Evolutionary conservation across 208 protist genomes (phyloP).

Genomic region (Leishmania amazonensis): DNA sequence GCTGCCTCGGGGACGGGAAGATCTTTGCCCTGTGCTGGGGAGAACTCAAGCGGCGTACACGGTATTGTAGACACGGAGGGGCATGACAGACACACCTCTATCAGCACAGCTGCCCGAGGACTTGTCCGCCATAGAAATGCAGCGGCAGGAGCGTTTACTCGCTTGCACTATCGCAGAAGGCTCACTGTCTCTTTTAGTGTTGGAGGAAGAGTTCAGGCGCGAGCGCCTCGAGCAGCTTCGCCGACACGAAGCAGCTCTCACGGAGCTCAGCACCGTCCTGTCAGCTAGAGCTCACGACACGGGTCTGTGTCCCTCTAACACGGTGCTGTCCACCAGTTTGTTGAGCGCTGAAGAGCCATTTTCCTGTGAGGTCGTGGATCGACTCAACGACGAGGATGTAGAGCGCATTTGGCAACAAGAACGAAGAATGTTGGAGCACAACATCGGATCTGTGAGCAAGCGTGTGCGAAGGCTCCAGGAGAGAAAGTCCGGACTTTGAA

Average conservation of each 20-base stretch:
- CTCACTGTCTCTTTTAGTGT: slow-evolving; percentile 6
- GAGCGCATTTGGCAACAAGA: slow-evolving; percentile 28
- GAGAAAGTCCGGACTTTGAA: not conserved
- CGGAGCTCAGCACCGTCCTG: slow-evolving; percentile 9
- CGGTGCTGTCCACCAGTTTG: not conserved
- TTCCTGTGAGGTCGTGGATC: slow-evolving; percentile 14
- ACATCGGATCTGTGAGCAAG: slow-evolving; percentile 4
- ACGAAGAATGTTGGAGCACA: slow-evolving; percentile 8
- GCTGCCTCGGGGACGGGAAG: not conserved
- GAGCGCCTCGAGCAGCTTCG: slow-evolving; percentile 29
- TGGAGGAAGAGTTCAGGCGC: slow-evolving; percentile 19
- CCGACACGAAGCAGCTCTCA: slow-evolving; percentile 18
- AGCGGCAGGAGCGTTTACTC: slow-evolving; percentile 19
- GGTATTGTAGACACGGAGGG: not conserved
- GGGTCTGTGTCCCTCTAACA: not conserved
- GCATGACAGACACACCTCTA: not conserved
- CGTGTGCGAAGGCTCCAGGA: slow-evolving; percentile 15
- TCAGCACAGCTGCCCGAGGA: not conserved
- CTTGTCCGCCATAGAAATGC: slow-evolving; percentile 3
- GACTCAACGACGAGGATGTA: slow-evolving; percentile 23
- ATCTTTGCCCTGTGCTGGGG: not conserved
- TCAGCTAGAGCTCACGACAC: not conserved
- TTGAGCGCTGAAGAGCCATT: slow-evolving; percentile 4
- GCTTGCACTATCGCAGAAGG: slow-evolving; percentile 22
- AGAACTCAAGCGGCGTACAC: not conserved